A percentile compares a stretch with the other conserved stretches of the same genome.
phyloP scores from a whole-genome alignment of 225 moss, liverwort and hornwort species.

The Anthoceros angustus region DNA sequence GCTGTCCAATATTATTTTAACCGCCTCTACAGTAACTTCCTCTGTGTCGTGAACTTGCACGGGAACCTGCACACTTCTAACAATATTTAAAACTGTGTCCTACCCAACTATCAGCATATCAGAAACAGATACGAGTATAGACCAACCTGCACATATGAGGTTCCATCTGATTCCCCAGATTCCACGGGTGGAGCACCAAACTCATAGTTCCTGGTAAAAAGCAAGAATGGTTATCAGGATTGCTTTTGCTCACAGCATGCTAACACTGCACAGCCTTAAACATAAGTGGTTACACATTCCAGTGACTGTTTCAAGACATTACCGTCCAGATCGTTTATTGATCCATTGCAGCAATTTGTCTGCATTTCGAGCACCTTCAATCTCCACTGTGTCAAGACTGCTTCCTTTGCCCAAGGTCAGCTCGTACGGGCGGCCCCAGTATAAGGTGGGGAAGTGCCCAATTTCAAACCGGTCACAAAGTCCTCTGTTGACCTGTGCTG shows the following conservation, averaged over 20 bases:
- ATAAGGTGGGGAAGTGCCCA: conserved; percentile 49
- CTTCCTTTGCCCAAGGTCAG: conserved; percentile 48
- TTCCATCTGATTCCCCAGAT: background rate
- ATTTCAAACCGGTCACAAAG: conserved; percentile 56
- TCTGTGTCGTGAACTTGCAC: conserved; percentile 72
- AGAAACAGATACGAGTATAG: background rate
- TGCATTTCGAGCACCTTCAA: conserved; percentile 49
- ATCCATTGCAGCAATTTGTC: conserved; percentile 63
- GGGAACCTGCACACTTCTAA: conserved; percentile 42
- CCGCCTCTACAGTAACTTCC: conserved; percentile 67
- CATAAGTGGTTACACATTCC: conserved; percentile 2
- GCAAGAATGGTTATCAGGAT: too few relatives aligned
- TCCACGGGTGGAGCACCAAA: too few relatives aligned
- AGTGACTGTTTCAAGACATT: background rate
- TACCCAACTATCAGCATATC: conserved; percentile 5
- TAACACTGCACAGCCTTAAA: background rate
- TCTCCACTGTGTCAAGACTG: conserved; percentile 16
- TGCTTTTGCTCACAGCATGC: background rate
- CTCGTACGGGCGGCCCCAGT: conserved; percentile 57
- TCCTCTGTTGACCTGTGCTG: conserved; percentile 55
- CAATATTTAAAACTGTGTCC: background rate
- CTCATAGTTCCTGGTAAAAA: too few relatives aligned
- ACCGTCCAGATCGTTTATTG: conserved; percentile 53
- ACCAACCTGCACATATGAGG: background rate
- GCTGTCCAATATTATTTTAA: conserved; percentile 48